These are phyloP conservation scores for Avena eriantha DNA, from an alignment of 176 grass and related monocot species.

Conservation along the genomic window DNA sequence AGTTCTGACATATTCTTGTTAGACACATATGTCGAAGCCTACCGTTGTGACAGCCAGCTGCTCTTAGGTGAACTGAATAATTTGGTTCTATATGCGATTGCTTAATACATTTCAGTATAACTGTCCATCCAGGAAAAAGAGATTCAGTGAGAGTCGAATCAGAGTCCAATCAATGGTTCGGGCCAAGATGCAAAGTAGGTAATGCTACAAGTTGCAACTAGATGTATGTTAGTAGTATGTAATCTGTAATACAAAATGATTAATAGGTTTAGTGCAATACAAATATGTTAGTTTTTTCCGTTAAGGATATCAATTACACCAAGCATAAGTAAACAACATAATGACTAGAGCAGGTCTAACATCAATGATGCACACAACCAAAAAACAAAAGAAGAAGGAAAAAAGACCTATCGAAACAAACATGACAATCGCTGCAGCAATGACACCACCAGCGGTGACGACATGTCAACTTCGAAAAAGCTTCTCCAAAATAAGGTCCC, in stretches of 20 bases:
- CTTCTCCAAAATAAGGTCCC: too few relatives aligned
- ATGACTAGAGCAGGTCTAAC: too few relatives aligned
- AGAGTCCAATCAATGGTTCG: neutral
- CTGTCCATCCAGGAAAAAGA: neutral
- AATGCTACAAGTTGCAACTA: neutral
- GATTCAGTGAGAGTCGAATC: conserved; percentile 16
- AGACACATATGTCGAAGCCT: neutral
- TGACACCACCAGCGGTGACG: too few relatives aligned
- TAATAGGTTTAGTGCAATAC: too few relatives aligned
- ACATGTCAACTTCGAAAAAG: too few relatives aligned
- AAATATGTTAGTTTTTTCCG: too few relatives aligned
- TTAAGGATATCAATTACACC: too few relatives aligned
- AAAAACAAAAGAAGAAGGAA: too few relatives aligned
- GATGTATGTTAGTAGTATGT: neutral
- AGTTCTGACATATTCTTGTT: neutral
- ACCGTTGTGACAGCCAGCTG: neutral
- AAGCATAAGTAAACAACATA: too few relatives aligned
- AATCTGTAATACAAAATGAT: neutral
- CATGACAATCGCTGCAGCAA: too few relatives aligned
- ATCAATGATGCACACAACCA: too few relatives aligned
- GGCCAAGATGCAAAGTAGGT: neutral
- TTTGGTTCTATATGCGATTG: neutral
- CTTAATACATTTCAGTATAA: neutral
- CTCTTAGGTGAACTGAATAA: conserved; percentile 1
- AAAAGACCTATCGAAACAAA: too few relatives aligned